Percentiles rank a stretch among this genome's conserved stretches.
Conservation (phyloP, 2,329 filamentous ascomycete genomes). For the Fusarium globosum region DNA sequence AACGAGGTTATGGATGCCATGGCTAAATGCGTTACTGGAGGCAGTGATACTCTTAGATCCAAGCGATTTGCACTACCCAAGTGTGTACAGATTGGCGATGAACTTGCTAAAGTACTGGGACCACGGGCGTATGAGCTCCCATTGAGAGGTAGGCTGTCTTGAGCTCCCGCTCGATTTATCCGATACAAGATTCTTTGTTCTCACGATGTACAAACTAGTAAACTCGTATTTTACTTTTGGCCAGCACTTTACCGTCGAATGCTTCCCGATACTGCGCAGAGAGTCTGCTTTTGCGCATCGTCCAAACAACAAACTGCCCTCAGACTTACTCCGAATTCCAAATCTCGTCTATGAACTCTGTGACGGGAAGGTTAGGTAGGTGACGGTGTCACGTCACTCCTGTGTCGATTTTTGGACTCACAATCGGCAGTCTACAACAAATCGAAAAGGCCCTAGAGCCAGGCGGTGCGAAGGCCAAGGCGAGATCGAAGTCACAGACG, state of each 20-base stretch:
- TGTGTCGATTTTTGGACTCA: constrained; percentile 13
- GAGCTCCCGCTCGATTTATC: not conserved
- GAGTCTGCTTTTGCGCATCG: constrained; percentile 40
- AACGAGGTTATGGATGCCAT: constrained; percentile 38
- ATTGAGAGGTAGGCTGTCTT: constrained; percentile 39
- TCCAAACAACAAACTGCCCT: constrained; percentile 35
- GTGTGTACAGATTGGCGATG: constrained; percentile 44
- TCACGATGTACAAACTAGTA: constrained; percentile 28
- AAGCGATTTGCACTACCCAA: constrained; percentile 44
- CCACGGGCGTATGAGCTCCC: constrained; percentile 42
- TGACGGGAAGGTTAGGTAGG: constrained; percentile 42
- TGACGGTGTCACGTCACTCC: not conserved
- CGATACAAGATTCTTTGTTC: constrained; percentile 24
- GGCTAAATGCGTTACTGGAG: constrained; percentile 43
- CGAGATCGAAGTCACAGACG: constrained; percentile 21
- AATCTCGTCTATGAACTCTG: constrained; percentile 41
- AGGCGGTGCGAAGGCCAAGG: constrained; percentile 28
- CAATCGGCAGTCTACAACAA: constrained; percentile 33
- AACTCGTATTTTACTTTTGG: constrained; percentile 45
- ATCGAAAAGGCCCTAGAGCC: constrained; percentile 41
- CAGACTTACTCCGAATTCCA: constrained; percentile 39
- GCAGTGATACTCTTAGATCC: constrained; percentile 41
- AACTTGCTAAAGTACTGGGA: constrained; percentile 41
- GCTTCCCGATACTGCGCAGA: constrained; percentile 41
- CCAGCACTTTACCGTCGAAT: constrained; percentile 43